Evolutionary conservation across 495 filamentous ascomycete genomes (phyloP).

Genomic region (Tuber magnatum): DNA sequence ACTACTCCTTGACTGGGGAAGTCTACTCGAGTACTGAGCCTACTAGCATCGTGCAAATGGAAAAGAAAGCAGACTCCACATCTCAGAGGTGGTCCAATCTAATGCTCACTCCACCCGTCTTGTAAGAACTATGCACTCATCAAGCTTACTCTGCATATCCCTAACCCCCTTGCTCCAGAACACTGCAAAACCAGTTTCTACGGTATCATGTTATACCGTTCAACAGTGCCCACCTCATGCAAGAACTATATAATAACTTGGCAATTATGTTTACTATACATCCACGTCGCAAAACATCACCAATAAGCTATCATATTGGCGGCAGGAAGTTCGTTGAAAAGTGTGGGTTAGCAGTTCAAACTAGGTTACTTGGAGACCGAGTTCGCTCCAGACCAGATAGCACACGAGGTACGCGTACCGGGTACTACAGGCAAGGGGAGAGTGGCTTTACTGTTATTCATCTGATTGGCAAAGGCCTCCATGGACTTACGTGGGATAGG

Average conservation of each 20-base stretch:
- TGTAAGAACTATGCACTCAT: not conserved
- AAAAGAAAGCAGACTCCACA: not conserved
- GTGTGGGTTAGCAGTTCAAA: not conserved
- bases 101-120: not conserved
- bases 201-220: not conserved
- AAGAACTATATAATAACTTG: not conserved
- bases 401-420: not conserved
- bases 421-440: not conserved
- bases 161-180: not conserved
- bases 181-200: not conserved
- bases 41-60: not conserved
- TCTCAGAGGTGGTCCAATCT: not conserved
- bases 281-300: not conserved
- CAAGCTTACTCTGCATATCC: slow-evolving; percentile 1
- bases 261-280: not conserved
- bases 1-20: not conserved
- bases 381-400: not conserved
- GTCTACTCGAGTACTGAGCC: not conserved
- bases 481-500: not conserved
- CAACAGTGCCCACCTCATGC: not conserved
- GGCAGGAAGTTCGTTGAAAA: not conserved
- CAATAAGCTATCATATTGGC: not conserved
- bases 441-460: not conserved
- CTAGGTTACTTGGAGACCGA: not conserved
- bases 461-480: not conserved